Conservation (phyloP, 805 yeast genomes). For the Metschnikowia matae region DNA sequence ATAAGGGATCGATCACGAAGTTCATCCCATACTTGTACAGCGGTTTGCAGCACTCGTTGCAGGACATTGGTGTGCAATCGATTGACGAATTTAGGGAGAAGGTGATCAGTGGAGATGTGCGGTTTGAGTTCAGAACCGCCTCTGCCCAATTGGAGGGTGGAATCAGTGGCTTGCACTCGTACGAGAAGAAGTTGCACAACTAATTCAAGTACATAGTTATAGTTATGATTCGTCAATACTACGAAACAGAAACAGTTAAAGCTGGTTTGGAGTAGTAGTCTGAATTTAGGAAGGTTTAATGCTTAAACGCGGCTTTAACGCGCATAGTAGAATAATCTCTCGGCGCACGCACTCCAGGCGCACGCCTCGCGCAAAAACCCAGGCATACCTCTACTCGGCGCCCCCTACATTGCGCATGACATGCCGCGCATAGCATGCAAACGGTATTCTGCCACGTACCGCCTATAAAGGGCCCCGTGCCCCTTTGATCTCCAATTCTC, state of each 20-base stretch:
- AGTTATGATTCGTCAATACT: too few species aligned
- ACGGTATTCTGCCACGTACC: background rate
- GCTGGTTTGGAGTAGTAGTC: too few species aligned
- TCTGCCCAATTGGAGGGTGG: constrained; percentile 99
- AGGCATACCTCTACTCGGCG: background rate
- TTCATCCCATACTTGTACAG: constrained; percentile 90
- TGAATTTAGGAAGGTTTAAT: too few species aligned
- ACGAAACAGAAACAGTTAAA: too few species aligned
- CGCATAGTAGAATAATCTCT: background rate
- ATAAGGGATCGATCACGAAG: constrained; percentile 92
- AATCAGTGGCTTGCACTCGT: constrained; percentile 91
- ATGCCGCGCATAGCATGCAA: background rate
- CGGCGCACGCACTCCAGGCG: background rate
- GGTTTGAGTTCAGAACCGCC: constrained; percentile 97
- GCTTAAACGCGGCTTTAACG: background rate
- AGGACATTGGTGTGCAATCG: constrained; percentile 88
- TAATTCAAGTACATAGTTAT: constrained; percentile 24
- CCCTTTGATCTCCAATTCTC: constrained; percentile 2
- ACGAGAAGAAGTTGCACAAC: constrained; percentile 95
- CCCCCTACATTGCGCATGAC: background rate
- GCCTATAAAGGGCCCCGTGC: background rate
- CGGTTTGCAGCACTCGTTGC: constrained; percentile 98
- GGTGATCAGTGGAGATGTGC: constrained; percentile 64
- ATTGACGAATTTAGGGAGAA: constrained; percentile 56
- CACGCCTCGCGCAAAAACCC: background rate